Evolutionary conservation across 225 moss, liverwort and hornwort genomes (phyloP), one percentile per base, ranked within the genome.

Genomic region (Takakia lepidozioides): DNA sequence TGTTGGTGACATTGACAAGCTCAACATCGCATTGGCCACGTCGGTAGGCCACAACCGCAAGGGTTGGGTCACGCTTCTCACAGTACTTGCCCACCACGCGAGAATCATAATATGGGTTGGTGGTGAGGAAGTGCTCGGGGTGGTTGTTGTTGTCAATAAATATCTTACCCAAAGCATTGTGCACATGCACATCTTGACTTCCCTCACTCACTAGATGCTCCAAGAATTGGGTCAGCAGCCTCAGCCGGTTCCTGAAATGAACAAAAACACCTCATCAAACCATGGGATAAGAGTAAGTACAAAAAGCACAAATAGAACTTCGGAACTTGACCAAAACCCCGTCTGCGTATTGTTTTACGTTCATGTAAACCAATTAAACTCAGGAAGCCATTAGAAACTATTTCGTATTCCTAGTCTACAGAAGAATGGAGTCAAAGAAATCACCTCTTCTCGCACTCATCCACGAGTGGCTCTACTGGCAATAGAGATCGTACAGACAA

Each of bases 401-500:
- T n/a, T n/a, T n/a, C n/a, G n/a, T n/a, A n/a, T n/a, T n/a, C n/a
- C n/a, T n/a, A n/a, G n/a, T n/a, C n/a, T n/a, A n/a, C n/a, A n/a
- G n/a, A n/a, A n/a, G n/a, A n/a, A n/a, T n/a, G n/a, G n/a, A n/a
- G n/a, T n/a, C n/a, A n/a, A n/a, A 30, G 36, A 18, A 43, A 10
- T 46, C 59, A 92, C 92, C 92, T 83, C 47, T 93, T 93, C 67
- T 93, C 93, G 60, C 85, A 88, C 58, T 93, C 93, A 18, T 83
- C 74, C 10, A 88, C 88, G 48, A 93, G 73, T 9, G 88, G 76
- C 57, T 88, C 88, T 44, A 88, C 93, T 18, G 85, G 88, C 17
- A 93, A 56, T 18, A 93, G 65, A 15, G 93, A 88, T 17, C 88
- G 77, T 14, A 93, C 93, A 38, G 93, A 93, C 10, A 88, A 62